Evolutionary conservation across 1,284 basidiomycete genomes (phyloP), one percentile per base, ranked within the genome.

Genomic region (Mrakiaceae sp.): DNA sequence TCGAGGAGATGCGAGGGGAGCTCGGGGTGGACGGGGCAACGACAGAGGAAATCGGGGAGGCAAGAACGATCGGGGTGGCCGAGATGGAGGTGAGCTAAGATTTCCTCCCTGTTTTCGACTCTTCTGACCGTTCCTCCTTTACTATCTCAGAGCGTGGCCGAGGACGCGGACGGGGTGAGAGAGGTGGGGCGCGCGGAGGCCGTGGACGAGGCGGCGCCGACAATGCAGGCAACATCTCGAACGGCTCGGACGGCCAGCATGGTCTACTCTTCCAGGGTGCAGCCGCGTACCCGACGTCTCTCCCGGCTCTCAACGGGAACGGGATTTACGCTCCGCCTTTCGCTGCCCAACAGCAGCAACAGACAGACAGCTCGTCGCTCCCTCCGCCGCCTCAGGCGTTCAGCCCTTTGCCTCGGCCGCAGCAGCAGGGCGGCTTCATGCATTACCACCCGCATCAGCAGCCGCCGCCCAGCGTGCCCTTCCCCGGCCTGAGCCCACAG

Each of bases 201-300:
- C 62, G 70, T 5, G 70, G 71, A 11, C 62, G 72, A 58, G 73
- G 71, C 3, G 53, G 62, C 5, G 62, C 64, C 1, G 60, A 49
- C 5, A 8, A 8, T 3, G 47, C 40, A 16, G 10, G 14, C 42
- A 12, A n/a, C 52, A 27, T 42, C 50, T 4, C 11, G 27, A n/a
- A 27, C 16, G 6, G 27, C 27, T 60, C 58, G 47, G 43, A 39
- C 51, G 51, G 47, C n/a, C 60, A 46, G 47, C 51, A 16, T 53
- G 27, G 27, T 27, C 27, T 27, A 27, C 27, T 27, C 27, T 27
- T 27, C 27, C 27, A 27, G 27, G 27, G 27, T 27, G 27, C 27
- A 27, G 27, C 27, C 27, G 27, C 27, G 27, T 27, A 27, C 40
- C 40, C 16, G 40, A 47, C 43, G 42, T 39, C 44, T 27, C 57